phyloP scores from a whole-genome alignment of 2,329 filamentous ascomycete genomes.

The Trichoderma sp. region DNA sequence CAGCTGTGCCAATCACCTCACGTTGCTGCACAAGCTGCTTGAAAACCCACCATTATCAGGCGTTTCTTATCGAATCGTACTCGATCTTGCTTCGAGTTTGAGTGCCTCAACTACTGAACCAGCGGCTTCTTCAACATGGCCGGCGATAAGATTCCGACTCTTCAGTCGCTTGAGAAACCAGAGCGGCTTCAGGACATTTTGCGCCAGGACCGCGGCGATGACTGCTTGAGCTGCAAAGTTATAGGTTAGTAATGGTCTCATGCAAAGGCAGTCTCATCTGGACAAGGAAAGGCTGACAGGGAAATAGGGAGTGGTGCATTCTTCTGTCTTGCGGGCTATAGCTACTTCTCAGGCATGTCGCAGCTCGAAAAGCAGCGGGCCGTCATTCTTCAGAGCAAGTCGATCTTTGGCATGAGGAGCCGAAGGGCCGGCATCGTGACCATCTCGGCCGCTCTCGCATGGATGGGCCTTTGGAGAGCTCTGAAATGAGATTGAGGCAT shows the following conservation, averaged over 20 bases:
- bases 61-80: background rate
- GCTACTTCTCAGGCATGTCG: constrained; percentile 70
- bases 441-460: constrained; percentile 66
- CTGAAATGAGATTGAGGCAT: constrained; percentile 47
- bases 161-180: constrained; percentile 57
- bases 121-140: constrained; percentile 30
- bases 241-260: constrained; percentile 54
- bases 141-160: constrained; percentile 45
- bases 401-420: constrained; percentile 70
- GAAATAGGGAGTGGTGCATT: constrained; percentile 69
- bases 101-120: constrained; percentile 8
- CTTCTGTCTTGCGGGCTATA: constrained; percentile 72
- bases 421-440: constrained; percentile 64
- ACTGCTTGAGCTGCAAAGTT: constrained; percentile 70
- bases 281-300: background rate
- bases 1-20: background rate
- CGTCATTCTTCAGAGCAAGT: constrained; percentile 66
- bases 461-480: constrained; percentile 68
- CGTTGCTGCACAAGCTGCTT: background rate
- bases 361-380: constrained; percentile 67
- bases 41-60: background rate
- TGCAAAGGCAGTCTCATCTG: background rate
- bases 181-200: constrained; percentile 60
- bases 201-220: constrained; percentile 55
- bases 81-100: background rate